These are phyloP conservation scores for Suhomyces vadensis DNA, from an alignment of 805 yeast genomes.

Conservation along the genomic window DNA sequence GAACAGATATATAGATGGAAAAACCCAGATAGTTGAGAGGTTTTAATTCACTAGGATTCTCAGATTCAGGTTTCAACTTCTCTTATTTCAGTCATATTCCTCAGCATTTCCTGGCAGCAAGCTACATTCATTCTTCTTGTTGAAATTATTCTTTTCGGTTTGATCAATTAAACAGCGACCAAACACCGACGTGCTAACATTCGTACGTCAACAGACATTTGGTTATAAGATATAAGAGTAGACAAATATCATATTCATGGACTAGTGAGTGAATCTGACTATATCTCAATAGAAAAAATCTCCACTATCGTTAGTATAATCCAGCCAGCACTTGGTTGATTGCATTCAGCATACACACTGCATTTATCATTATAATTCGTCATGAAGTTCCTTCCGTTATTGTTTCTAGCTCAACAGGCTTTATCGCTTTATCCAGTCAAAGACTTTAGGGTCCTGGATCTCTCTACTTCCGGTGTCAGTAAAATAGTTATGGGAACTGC, in stretches of 20 bases:
- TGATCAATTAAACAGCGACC: no score
- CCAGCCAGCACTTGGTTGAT: no score
- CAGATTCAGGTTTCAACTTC: background rate
- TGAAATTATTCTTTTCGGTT: no score
- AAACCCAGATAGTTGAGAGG: no score
- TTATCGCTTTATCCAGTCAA: slow-evolving; percentile 12
- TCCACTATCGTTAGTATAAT: no score
- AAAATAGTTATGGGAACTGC: background rate
- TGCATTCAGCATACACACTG: background rate
- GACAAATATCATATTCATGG: no score
- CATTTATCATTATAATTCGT: background rate
- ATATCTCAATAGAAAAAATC: no score
- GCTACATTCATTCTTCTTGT: background rate
- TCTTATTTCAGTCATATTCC: background rate
- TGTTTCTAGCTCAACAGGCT: slow-evolving; percentile 1
- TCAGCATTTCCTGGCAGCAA: background rate
- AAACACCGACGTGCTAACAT: no score
- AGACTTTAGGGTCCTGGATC: slow-evolving; percentile 14
- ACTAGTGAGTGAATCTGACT: no score
- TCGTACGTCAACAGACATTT: no score
- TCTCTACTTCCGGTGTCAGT: background rate
- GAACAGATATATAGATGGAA: background rate
- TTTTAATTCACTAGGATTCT: no score
- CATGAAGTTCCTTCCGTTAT: background rate
- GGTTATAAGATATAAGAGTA: no score